Base-by-base conservation (phyloP, 2,329 filamentous ascomycete species). In the Didymellaceae sp. region DNA sequence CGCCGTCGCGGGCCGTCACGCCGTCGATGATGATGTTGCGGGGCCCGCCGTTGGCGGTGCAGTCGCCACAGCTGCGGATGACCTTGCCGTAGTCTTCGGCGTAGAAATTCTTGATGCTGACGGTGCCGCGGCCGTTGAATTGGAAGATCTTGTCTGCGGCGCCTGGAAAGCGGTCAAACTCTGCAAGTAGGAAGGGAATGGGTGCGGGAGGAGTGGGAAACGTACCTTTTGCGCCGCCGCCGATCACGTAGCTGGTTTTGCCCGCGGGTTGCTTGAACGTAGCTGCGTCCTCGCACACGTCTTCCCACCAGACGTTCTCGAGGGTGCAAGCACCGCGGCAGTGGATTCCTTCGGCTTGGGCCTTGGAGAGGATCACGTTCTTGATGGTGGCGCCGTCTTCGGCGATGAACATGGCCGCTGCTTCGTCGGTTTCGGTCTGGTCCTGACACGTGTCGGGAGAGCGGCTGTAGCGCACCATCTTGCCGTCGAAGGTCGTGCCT, bases 341-440 rank as follows among this genome's bases (percentile, higher is more conserved):
- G 66, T 81, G 77, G 28, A 80, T 74, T 40, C 78, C 78, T 59
- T 81, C 78, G 14, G 74, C 70, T 55, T 79, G 74, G 25, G 74
- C 73, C 25, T 71, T 68, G 10, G 77, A 77, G 35, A 80, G 78
- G 61, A 81, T 80, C 58, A 78, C 78, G 57, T 80, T 80, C 52
- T 72, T 75, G 33, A 81, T 66, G 14, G 73, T 76, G 7, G 75
- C 78, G 6, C 78, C 78, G 20, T 73, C 63, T 58, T 77, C 72
- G 75, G 35, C 37, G 11, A 52, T 52, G 42, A 52, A 52, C 47
- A 45, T 50, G 14, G 47, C 74, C 28, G 51, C 51, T 4, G 54
- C 54, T 37, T 55, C 53, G 18, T 52, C 53, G 7, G 48, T 55
- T 18, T 55, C 53, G 6, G 22, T 54, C 18, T 57, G 54, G 13